Conservation (phyloP, 2,329 filamentous ascomycete species). For the Pyricularia sp. region DNA sequence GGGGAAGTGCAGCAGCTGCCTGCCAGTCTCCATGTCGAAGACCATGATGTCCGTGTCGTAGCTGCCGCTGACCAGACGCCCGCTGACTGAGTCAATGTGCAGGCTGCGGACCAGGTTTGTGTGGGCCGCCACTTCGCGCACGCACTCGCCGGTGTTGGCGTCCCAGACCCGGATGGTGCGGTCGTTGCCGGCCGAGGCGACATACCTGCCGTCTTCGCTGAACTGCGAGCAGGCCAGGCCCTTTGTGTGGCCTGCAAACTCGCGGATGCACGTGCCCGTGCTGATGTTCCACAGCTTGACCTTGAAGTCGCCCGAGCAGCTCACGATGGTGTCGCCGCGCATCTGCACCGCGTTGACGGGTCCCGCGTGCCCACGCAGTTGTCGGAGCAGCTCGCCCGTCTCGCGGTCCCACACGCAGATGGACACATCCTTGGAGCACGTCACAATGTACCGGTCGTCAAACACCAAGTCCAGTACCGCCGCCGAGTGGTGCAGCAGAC, state of each 20-base stretch:
- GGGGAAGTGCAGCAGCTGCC: constrained; percentile 75
- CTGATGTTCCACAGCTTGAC: constrained; percentile 95
- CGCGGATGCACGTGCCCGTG: constrained; percentile 78
- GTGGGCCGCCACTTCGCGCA: constrained; percentile 75
- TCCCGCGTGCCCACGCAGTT: constrained; percentile 75
- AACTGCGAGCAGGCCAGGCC: constrained; percentile 95
- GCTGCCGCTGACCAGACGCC: constrained; percentile 79
- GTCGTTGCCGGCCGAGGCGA: constrained; percentile 92
- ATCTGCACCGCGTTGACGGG: constrained; percentile 96
- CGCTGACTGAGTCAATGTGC: constrained; percentile 81
- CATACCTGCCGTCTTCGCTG: constrained; percentile 85
- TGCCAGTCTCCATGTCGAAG: constrained; percentile 75
- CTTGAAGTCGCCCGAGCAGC: constrained; percentile 84
- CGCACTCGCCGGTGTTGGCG: constrained; percentile 76
- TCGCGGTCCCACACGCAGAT: constrained; percentile 92
- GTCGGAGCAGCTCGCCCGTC: constrained; percentile 66
- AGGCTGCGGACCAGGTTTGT: constrained; percentile 78
- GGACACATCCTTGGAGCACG: constrained; percentile 89
- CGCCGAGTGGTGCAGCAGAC: constrained; percentile 69
- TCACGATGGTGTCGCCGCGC: constrained; percentile 85
- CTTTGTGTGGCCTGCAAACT: constrained; percentile 84
- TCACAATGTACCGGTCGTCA: constrained; percentile 85
- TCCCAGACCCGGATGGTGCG: constrained; percentile 95
- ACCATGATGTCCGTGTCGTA: constrained; percentile 96
- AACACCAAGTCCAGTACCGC: constrained; percentile 93